phyloP scores from a whole-genome alignment of 2,329 filamentous ascomycete species.

The Saccharata proteae region DNA sequence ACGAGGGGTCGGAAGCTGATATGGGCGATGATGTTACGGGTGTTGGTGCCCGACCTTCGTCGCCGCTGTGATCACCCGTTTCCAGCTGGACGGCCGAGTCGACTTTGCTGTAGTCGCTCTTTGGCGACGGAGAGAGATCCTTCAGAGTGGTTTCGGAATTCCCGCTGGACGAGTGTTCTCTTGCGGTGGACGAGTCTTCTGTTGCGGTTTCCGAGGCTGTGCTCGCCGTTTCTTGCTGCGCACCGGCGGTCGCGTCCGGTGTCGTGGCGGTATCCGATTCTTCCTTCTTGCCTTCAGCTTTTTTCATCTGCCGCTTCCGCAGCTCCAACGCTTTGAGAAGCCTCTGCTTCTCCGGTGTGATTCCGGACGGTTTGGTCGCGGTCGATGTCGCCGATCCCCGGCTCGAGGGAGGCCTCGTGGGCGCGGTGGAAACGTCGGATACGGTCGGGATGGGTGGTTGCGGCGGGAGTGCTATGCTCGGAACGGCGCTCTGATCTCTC shows the following conservation, averaged over 20 bases:
- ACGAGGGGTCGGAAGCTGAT: constrained; percentile 24
- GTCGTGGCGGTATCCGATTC: not conserved
- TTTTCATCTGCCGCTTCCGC: constrained; percentile 62
- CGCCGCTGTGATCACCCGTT: constrained; percentile 16
- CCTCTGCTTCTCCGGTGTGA: constrained; percentile 80
- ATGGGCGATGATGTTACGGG: constrained; percentile 24
- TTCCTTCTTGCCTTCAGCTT: constrained; percentile 6
- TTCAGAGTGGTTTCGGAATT: constrained; percentile 8
- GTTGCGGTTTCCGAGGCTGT: constrained; percentile 6
- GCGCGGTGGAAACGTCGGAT: constrained; percentile 20
- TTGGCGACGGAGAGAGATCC: constrained; percentile 4
- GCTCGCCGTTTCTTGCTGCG: constrained; percentile 6
- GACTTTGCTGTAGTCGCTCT: constrained; percentile 25
- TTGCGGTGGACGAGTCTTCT: constrained; percentile 1
- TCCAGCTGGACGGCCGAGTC: constrained; percentile 47
- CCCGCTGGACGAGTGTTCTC: too few relatives aligned
- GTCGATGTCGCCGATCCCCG: constrained; percentile 19
- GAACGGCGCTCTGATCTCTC: constrained; percentile 18
- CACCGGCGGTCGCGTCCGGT: constrained; percentile 10
- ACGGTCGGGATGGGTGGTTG: constrained; percentile 22
- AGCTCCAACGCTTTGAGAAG: constrained; percentile 91
- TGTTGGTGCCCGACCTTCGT: constrained; percentile 22
- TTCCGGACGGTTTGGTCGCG: constrained; percentile 34
- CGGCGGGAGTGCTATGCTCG: constrained; percentile 20
- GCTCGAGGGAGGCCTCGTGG: constrained; percentile 25